phyloP scores from a whole-genome alignment of 2,329 filamentous ascomycete species.

The Trichoderma gracile region DNA sequence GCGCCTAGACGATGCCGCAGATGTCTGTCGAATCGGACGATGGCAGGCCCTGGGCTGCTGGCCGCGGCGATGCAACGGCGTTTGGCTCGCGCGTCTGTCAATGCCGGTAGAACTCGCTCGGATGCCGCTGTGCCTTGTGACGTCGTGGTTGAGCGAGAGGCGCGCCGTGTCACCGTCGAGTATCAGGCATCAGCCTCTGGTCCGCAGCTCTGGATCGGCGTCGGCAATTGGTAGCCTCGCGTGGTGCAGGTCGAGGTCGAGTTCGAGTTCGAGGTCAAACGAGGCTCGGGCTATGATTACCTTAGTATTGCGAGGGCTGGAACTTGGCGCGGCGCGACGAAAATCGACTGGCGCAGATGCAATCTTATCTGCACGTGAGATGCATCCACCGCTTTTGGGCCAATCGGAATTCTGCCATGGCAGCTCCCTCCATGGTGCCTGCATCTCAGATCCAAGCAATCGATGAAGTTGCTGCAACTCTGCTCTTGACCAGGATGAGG shows the following conservation, averaged over 20 bases:
- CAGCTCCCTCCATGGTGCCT: slow-evolving; percentile 12
- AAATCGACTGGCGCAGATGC: slow-evolving; percentile 24
- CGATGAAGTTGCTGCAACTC: not conserved
- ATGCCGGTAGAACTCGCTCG: not conserved
- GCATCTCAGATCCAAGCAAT: slow-evolving; percentile 15
- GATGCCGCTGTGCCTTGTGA: not conserved
- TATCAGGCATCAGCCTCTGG: not conserved
- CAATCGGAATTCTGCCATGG: slow-evolving; percentile 34
- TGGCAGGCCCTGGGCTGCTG: slow-evolving; percentile 2
- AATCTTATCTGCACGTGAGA: slow-evolving; percentile 30
- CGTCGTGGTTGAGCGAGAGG: not conserved
- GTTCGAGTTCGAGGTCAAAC: not conserved
- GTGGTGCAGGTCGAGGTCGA: not conserved
- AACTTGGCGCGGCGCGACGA: slow-evolving; percentile 31
- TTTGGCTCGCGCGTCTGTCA: slow-evolving; percentile 15
- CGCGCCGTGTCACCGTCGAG: not conserved
- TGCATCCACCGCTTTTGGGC: not conserved
- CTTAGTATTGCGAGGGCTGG: not conserved
- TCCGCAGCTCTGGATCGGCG: not conserved
- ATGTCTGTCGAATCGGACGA: not conserved
- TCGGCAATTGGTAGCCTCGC: not conserved
- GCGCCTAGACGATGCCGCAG: not conserved
- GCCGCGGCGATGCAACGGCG: not conserved
- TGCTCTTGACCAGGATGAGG: not conserved
- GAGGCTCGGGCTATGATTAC: slow-evolving; percentile 17